These are phyloP conservation scores for Epichloe sp. DNA, from an alignment of 2,329 filamentous ascomycete genomes.

Conservation along the genomic window DNA sequence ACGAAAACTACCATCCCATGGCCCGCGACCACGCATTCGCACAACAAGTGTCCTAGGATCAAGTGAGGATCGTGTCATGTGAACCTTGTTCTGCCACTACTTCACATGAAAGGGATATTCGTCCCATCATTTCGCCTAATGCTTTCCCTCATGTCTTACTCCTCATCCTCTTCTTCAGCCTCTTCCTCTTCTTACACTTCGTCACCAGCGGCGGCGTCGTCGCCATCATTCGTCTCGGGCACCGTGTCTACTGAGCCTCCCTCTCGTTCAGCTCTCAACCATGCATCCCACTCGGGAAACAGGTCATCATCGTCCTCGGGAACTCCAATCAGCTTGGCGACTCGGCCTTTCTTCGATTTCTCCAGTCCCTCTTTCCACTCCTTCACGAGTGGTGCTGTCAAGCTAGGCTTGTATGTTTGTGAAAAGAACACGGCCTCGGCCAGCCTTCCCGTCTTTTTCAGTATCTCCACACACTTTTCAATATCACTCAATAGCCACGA, in stretches of 20 bases:
- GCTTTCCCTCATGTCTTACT: slow-evolving; percentile 12
- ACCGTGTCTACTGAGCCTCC: slow-evolving; percentile 31
- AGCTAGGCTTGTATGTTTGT: slow-evolving; percentile 87
- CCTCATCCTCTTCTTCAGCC: slow-evolving; percentile 11
- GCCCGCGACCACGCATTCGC: not conserved
- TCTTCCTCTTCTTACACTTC: slow-evolving; percentile 12
- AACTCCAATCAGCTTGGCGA: slow-evolving; percentile 69
- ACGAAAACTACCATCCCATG: not conserved
- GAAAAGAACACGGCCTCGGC: slow-evolving; percentile 85
- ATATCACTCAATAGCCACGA: slow-evolving; percentile 80
- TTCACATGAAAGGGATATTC: not conserved
- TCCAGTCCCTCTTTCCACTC: slow-evolving; percentile 78
- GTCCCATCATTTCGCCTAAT: slow-evolving; percentile 1
- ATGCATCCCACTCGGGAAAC: slow-evolving; percentile 95
- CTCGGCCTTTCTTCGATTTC: slow-evolving; percentile 71
- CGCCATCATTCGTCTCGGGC: slow-evolving; percentile 1
- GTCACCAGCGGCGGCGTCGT: slow-evolving; percentile 1
- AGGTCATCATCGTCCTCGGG: slow-evolving; percentile 76
- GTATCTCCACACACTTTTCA: slow-evolving; percentile 64
- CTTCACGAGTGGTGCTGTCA: slow-evolving; percentile 52
- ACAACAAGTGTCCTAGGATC: not conserved
- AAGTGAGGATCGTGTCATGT: not conserved
- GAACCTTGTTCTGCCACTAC: not conserved
- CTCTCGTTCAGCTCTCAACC: slow-evolving; percentile 66
- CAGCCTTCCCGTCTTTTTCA: slow-evolving; percentile 63